A percentile compares a stretch with the other conserved stretches of the same genome.
These are phyloP conservation scores for Colletotrichum tropicicola DNA, from an alignment of 2,329 filamentous ascomycete species.

Conservation along the genomic window DNA sequence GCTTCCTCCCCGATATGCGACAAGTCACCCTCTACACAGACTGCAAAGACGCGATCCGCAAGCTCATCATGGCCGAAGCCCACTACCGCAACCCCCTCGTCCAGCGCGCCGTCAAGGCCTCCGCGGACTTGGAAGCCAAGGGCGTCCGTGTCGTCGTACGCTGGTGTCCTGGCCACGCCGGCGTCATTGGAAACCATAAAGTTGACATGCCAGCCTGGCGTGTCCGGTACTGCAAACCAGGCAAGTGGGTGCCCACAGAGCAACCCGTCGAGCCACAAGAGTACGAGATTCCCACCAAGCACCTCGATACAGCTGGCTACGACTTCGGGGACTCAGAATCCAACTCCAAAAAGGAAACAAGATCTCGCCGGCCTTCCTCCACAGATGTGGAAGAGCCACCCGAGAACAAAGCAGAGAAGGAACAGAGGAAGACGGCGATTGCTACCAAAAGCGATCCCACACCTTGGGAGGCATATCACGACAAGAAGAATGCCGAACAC, in stretches of 20 bases:
- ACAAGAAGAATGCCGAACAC: too few relatives aligned
- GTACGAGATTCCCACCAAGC: not conserved
- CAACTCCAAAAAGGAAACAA: too few relatives aligned
- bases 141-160: not conserved
- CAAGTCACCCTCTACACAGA: conserved; percentile 7
- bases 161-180: conserved; percentile 17
- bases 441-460: too few relatives aligned
- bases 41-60: not conserved
- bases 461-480: too few relatives aligned
- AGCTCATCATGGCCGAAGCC: not conserved
- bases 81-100: not conserved
- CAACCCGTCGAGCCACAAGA: not conserved
- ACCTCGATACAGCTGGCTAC: not conserved
- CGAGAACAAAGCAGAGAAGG: too few relatives aligned
- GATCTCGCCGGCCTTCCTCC: too few relatives aligned
- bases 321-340: too few relatives aligned
- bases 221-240: not conserved
- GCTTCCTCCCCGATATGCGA: not conserved
- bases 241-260: not conserved
- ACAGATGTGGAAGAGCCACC: too few relatives aligned
- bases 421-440: too few relatives aligned
- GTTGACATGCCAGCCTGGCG: not conserved
- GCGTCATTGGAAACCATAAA: conserved; percentile 4
- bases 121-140: not conserved
- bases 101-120: conserved; percentile 5